These are phyloP conservation scores for Sclerotinia spermophila DNA, from an alignment of 2,329 filamentous ascomycete genomes.

Conservation along the genomic window DNA sequence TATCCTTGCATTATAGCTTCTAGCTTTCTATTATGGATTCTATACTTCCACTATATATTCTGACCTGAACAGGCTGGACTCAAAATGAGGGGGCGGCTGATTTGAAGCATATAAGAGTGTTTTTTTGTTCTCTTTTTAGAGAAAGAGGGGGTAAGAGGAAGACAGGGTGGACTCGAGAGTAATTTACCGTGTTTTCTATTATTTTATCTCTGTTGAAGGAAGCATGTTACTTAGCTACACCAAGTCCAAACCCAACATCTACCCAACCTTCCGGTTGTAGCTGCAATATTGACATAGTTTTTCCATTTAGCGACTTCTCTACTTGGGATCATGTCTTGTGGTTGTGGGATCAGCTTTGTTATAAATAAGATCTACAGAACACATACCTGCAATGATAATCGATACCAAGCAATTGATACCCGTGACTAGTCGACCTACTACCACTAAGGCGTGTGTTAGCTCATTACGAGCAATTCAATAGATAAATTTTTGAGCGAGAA, in stretches of 20 bases:
- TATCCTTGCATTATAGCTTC: too few species aligned
- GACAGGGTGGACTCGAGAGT: too few species aligned
- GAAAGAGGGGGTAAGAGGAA: too few species aligned
- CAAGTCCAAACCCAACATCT: too few species aligned
- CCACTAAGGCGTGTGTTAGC: slow-evolving; percentile 30
- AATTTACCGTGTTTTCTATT: not conserved
- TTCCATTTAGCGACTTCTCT: slow-evolving; percentile 52
- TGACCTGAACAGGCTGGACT: too few species aligned
- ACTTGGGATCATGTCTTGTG: slow-evolving; percentile 47
- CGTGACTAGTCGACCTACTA: slow-evolving; percentile 49
- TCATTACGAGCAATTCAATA: not conserved
- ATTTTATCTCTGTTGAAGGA: not conserved
- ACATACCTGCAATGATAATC: slow-evolving; percentile 49
- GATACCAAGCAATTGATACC: slow-evolving; percentile 49
- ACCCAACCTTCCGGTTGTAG: slow-evolving; percentile 50
- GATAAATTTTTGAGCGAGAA: not conserved
- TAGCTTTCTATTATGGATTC: too few species aligned
- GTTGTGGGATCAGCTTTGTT: not conserved
- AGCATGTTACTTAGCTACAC: not conserved
- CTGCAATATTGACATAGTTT: slow-evolving; percentile 50
- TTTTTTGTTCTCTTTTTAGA: too few species aligned
- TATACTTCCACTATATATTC: too few species aligned
- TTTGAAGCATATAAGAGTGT: too few species aligned
- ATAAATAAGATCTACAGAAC: too few species aligned
- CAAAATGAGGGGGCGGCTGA: too few species aligned